Conservation (phyloP, 176 grass and related monocot species). For the Bolboschoenus planiculmis region DNA sequence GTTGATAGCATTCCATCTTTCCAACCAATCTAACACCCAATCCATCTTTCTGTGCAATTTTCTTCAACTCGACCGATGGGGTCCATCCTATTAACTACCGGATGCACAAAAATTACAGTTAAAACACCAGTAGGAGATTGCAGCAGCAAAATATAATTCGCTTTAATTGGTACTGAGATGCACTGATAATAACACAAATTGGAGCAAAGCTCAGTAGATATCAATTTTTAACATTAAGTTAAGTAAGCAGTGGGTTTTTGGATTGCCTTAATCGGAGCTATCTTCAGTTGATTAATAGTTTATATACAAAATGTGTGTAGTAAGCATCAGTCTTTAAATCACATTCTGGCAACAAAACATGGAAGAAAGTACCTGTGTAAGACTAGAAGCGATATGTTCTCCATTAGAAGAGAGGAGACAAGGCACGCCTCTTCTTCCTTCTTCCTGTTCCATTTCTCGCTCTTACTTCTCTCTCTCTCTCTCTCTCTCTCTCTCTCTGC, state of each 20-base stretch:
- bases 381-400: slow-evolving; percentile 4
- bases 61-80: slow-evolving; percentile 55
- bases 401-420: slow-evolving; percentile 21
- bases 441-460: slow-evolving; percentile 13
- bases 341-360: background rate
- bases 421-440: slow-evolving; percentile 20
- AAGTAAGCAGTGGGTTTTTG: background rate
- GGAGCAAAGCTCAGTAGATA: background rate
- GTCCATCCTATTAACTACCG: slow-evolving; percentile 87
- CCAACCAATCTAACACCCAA: slow-evolving; percentile 40
- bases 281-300: background rate
- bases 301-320: background rate
- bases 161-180: background rate
- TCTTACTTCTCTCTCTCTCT: background rate
- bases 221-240: background rate
- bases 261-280: background rate
- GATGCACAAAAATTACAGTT: background rate
- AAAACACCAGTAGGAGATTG: background rate
- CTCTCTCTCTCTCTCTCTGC: background rate
- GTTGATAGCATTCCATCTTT: slow-evolving; percentile 70
- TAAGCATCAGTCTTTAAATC: background rate
- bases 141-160: background rate
- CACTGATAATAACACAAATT: background rate
- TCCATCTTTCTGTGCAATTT: slow-evolving; percentile 36
- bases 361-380: slow-evolving; percentile 1